phyloP scores from a whole-genome alignment of 768 basidiomycete genomes.

The Leccinum broughii region DNA sequence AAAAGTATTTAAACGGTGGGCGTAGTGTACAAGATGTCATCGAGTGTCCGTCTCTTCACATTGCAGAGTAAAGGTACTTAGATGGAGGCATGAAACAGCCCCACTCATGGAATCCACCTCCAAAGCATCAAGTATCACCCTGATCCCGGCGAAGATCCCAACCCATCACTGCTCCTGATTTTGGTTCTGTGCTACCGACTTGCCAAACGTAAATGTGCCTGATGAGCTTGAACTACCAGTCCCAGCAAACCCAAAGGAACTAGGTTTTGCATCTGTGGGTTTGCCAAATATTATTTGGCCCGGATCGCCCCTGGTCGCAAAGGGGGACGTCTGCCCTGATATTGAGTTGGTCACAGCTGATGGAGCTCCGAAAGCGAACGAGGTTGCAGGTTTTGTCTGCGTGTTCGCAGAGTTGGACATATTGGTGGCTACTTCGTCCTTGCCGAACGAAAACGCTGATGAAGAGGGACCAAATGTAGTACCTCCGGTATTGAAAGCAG shows the following conservation, averaged over 20 bases:
- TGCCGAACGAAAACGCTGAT: conserved; percentile 19
- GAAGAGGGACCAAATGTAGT: conserved; percentile 10
- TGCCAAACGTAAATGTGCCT: conserved; percentile 26
- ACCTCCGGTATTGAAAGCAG: conserved; percentile 4
- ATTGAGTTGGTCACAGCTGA: conserved; percentile 6
- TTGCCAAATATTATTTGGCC: conserved; percentile 17
- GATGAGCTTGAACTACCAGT: conserved; percentile 14
- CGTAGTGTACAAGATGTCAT: conserved; percentile 20
- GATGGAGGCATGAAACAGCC: not conserved
- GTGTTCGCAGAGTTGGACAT: conserved; percentile 9
- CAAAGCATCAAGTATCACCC: not conserved
- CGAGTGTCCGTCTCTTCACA: conserved; percentile 1
- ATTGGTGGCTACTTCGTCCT: conserved; percentile 12
- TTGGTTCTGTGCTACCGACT: conserved; percentile 31
- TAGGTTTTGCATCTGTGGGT: conserved; percentile 22
- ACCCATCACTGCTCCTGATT: conserved; percentile 35
- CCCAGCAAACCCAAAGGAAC: conserved; percentile 36
- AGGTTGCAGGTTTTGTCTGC: conserved; percentile 32
- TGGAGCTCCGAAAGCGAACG: conserved; percentile 22
- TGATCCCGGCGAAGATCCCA: not conserved
- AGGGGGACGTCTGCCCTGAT: conserved; percentile 12
- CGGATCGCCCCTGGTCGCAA: conserved; percentile 6
- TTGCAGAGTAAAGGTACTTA: not conserved
- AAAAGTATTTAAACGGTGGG: conserved; percentile 6
- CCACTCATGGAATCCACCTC: not conserved